Evolutionary conservation across 1,284 basidiomycete genomes (phyloP).

Genomic region (Stygiomarasmius scandens): DNA sequence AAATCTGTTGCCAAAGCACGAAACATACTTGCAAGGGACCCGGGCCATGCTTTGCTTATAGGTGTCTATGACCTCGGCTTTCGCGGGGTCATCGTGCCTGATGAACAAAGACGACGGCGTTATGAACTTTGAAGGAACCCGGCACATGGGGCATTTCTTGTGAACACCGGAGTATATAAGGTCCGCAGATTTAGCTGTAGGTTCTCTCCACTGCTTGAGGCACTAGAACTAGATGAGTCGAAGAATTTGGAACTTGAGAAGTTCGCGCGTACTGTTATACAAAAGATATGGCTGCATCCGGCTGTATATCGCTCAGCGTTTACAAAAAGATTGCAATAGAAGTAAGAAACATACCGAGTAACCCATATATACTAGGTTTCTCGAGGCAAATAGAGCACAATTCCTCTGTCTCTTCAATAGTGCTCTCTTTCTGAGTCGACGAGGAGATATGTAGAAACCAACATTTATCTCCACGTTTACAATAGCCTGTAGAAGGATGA

Average conservation of each 20-base stretch:
- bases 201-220: constrained; percentile 72
- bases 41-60: constrained; percentile 75
- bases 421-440: constrained; percentile 12
- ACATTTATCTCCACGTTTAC: constrained; percentile 64
- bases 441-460: constrained; percentile 67
- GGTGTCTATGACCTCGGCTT: constrained; percentile 48
- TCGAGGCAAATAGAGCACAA: constrained; percentile 75
- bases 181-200: constrained; percentile 52
- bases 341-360: constrained; percentile 52
- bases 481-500: constrained; percentile 50
- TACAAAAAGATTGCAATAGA: constrained; percentile 2
- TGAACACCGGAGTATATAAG: constrained; percentile 56
- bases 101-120: constrained; percentile 71
- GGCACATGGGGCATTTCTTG: constrained; percentile 78
- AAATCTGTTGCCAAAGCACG: constrained; percentile 12
- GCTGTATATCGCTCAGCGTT: constrained; percentile 35
- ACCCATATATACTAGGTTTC: constrained; percentile 64
- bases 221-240: constrained; percentile 46
- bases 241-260: constrained; percentile 2
- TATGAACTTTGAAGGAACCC: constrained; percentile 61
- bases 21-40: constrained; percentile 61
- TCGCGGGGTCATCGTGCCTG: constrained; percentile 52
- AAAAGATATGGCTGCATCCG: constrained; percentile 75
- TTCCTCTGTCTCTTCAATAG: constrained; percentile 38
- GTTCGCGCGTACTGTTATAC: constrained; percentile 52